Percentiles rank a stretch among this genome's conserved stretches.
These are phyloP conservation scores for Vigna nakashimae DNA, from an alignment of 306 rosid species.

Conservation along the genomic window DNA sequence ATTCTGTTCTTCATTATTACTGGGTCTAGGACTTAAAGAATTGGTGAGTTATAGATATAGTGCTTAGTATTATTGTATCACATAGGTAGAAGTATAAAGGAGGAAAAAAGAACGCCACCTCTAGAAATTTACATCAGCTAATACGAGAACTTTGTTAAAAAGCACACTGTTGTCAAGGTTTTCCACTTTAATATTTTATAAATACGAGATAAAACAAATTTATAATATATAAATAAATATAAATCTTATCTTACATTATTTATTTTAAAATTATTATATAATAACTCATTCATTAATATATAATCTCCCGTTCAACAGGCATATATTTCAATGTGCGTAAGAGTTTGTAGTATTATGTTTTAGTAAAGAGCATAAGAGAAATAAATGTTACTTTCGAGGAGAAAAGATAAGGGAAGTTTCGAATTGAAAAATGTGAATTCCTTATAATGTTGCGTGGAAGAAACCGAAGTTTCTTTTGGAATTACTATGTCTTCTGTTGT, in stretches of 20 bases:
- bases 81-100: not conserved
- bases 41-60: slow-evolving; percentile 10
- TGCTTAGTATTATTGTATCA: not conserved
- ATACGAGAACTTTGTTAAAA: slow-evolving; percentile 20
- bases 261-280: no score
- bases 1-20: slow-evolving; percentile 22
- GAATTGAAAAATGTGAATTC: not conserved
- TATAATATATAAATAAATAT: no score
- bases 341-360: not conserved
- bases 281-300: no score
- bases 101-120: not conserved
- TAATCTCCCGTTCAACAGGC: no score
- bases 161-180: not conserved
- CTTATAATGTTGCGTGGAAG: slow-evolving; percentile 15
- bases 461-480: slow-evolving; percentile 38
- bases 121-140: slow-evolving; percentile 15
- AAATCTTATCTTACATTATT: no score
- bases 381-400: slow-evolving; percentile 20
- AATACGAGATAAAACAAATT: no score
- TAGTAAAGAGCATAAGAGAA: slow-evolving; percentile 13
- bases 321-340: no score
- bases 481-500: slow-evolving; percentile 20
- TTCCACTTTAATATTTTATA: not conserved
- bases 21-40: not conserved
- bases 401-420: slow-evolving; percentile 23